Conservation (phyloP, 1,284 basidiomycete genomes). For the Schizopora paradoxa region DNA sequence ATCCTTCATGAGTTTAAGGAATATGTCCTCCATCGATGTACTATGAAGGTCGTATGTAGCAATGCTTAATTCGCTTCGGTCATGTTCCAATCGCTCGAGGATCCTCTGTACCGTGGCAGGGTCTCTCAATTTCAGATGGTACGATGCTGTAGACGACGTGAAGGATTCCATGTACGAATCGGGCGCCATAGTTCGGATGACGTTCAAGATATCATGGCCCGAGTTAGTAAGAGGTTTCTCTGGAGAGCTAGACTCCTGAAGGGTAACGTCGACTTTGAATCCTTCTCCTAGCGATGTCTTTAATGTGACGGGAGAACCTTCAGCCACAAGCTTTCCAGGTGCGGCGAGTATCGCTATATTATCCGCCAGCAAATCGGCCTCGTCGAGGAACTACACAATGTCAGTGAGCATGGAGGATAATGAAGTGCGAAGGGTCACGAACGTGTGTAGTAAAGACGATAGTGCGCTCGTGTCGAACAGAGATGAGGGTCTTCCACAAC, state of each 20-base stretch:
- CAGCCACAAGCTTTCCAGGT: constrained; percentile 69
- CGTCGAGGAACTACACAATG: constrained; percentile 59
- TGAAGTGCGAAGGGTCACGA: constrained; percentile 21
- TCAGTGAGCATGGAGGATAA: constrained; percentile 7
- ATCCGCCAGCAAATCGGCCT: constrained; percentile 75
- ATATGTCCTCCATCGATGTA: constrained; percentile 77
- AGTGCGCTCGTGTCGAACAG: constrained; percentile 58
- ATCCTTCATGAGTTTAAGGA: constrained; percentile 63
- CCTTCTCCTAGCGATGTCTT: constrained; percentile 72
- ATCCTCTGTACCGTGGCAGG: constrained; percentile 46
- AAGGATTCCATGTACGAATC: constrained; percentile 36
- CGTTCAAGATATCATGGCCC: constrained; percentile 35
- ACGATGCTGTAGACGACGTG: constrained; percentile 38
- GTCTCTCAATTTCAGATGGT: constrained; percentile 57
- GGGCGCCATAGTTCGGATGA: constrained; percentile 44
- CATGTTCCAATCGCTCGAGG: constrained; percentile 47
- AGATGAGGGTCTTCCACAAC: constrained; percentile 68
- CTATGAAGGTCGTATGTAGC: constrained; percentile 61
- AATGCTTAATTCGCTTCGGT: constrained; percentile 36
- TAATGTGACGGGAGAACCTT: constrained; percentile 66
- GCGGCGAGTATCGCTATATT: constrained; percentile 70
- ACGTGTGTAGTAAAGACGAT: constrained; percentile 70
- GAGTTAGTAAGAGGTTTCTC: constrained; percentile 25
- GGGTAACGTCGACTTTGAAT: constrained; percentile 55
- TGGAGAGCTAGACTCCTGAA: constrained; percentile 26